Evolutionary conservation across 169 alveolate genomes (phyloP).

Genomic region (Toxoplasma gondii): DNA sequence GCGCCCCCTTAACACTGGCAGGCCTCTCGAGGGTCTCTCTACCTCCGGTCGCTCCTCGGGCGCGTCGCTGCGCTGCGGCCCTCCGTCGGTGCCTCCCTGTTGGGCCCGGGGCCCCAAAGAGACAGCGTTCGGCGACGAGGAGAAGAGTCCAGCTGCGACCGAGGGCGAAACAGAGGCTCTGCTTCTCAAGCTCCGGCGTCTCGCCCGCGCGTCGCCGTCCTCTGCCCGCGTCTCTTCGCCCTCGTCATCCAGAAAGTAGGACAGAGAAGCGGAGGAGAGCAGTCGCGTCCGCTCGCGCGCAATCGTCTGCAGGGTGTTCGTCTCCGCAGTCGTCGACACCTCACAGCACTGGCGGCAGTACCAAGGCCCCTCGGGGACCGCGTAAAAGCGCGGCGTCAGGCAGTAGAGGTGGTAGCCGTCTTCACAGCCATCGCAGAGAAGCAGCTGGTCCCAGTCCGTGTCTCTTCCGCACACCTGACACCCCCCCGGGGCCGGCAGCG

Average conservation of each 20-base stretch:
- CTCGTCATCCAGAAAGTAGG: not conserved
- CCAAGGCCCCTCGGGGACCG: constrained; percentile 80
- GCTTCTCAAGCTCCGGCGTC: not conserved
- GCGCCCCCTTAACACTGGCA: not conserved
- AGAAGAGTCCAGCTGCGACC: not conserved
- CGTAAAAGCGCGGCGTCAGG: constrained; percentile 79
- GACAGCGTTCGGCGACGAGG: not conserved
- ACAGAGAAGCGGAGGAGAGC: not conserved
- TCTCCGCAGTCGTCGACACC: not conserved
- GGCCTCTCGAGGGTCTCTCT: not conserved
- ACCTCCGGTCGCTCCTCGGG: not conserved
- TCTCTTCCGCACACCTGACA: constrained; percentile 81
- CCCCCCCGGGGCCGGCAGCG: constrained; percentile 67
- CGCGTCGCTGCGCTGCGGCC: not conserved
- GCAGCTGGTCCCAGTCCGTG: constrained; percentile 78
- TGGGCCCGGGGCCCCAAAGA: not conserved
- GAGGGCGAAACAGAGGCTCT: not conserved
- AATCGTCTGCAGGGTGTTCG: not conserved
- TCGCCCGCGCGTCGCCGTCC: not conserved
- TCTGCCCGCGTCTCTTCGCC: not conserved
- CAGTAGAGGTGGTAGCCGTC: constrained; percentile 82
- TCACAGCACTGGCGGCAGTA: constrained; percentile 76
- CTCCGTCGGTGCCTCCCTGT: not conserved
- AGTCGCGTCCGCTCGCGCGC: constrained; percentile 14
- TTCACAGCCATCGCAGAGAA: constrained; percentile 86